phyloP scores from a whole-genome alignment of 208 protist genomes.

The Acanthamoeba castellanii region DNA sequence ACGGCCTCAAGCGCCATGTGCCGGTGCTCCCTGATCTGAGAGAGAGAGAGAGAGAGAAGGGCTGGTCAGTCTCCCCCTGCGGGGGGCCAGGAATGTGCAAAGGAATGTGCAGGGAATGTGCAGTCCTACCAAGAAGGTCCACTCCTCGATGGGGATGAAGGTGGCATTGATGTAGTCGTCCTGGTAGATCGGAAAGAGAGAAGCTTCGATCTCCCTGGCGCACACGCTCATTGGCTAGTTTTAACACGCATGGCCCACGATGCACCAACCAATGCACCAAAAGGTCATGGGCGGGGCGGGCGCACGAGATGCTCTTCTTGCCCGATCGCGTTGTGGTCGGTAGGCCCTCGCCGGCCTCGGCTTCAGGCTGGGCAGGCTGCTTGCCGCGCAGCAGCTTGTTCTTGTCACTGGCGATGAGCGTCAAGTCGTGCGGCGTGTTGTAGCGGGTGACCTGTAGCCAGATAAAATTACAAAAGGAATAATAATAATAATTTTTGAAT shows the following conservation, averaged over 20 bases:
- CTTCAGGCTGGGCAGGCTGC: neutral
- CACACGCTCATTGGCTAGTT: neutral
- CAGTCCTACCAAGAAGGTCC: neutral
- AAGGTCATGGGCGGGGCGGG: neutral
- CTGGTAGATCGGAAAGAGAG: conserved; percentile 48
- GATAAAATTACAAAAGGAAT: neutral
- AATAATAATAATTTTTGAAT: neutral
- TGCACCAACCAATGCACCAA: neutral
- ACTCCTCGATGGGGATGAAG: conserved; percentile 60
- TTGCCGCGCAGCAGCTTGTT: conserved; percentile 52
- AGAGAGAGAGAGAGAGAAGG: neutral
- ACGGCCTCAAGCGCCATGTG: conserved; percentile 34
- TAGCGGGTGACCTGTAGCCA: conserved; percentile 9
- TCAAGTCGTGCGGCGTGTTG: conserved; percentile 34
- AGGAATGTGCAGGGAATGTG: neutral
- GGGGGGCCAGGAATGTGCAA: neutral
- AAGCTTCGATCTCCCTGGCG: conserved; percentile 11
- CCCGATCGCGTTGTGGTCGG: neutral
- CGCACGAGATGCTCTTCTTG: conserved; percentile 12
- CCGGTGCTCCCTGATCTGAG: conserved; percentile 35
- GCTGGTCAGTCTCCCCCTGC: neutral
- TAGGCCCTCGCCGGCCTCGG: too few relatives aligned
- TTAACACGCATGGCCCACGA: neutral
- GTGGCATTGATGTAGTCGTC: conserved; percentile 61
- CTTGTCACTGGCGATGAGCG: conserved; percentile 9